Evolutionary conservation across 306 rosid species (phyloP).

Genomic region (Trifolium pratense): DNA sequence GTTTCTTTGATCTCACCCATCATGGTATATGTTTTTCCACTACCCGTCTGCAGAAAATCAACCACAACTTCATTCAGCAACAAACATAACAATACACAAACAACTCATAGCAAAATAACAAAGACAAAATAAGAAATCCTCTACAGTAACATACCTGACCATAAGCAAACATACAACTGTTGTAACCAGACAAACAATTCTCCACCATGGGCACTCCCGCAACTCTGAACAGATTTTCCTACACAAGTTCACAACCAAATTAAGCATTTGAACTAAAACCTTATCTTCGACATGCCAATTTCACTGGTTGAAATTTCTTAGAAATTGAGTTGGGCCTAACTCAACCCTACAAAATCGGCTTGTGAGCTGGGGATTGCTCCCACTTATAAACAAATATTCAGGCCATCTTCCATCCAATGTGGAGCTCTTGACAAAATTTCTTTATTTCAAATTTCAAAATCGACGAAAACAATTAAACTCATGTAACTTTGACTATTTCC

Average conservation of each 20-base stretch:
- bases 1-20: constrained; percentile 86
- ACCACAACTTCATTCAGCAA: constrained; percentile 41
- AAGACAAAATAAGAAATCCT: constrained; percentile 2
- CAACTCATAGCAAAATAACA: constrained; percentile 20
- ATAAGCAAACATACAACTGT: constrained; percentile 94
- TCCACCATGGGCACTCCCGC: constrained; percentile 96
- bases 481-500: neutral
- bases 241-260: constrained; percentile 40
- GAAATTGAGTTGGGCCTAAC: no score
- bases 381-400: no score
- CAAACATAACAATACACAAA: constrained; percentile 17
- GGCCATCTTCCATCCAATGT: no score
- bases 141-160: constrained; percentile 75
- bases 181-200: constrained; percentile 97
- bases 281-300: neutral
- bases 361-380: no score
- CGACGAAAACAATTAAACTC: neutral
- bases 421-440: no score
- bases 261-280: constrained; percentile 30
- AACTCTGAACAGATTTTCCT: constrained; percentile 85
- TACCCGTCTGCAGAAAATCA: constrained; percentile 78
- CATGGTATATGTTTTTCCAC: constrained; percentile 98
- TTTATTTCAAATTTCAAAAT: neutral
- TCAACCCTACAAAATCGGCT: no score
- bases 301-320: neutral